These are phyloP conservation scores for Penicillium soppii DNA, from an alignment of 495 filamentous ascomycete species.

Conservation along the genomic window DNA sequence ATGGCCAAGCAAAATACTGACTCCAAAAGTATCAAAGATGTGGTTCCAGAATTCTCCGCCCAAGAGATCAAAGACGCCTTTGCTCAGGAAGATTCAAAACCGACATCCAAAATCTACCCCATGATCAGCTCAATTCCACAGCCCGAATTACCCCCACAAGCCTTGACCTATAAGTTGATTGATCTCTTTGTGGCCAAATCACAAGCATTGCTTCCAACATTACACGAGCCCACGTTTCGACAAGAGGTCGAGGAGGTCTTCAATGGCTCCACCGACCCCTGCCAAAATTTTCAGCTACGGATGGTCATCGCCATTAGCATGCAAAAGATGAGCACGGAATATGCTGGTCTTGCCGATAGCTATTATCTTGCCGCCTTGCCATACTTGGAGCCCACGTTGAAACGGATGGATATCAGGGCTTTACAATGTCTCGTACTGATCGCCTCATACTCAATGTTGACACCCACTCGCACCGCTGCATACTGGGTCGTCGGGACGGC, in stretches of 20 bases:
- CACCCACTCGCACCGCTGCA: constrained; percentile 82
- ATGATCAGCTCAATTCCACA: constrained; percentile 75
- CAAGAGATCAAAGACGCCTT: constrained; percentile 58
- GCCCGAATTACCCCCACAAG: constrained; percentile 61
- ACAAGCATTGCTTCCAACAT: constrained; percentile 77
- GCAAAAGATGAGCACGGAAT: constrained; percentile 79
- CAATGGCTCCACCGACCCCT: constrained; percentile 68
- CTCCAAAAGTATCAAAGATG: constrained; percentile 79
- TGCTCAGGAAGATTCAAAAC: constrained; percentile 55
- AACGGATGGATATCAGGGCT: constrained; percentile 78
- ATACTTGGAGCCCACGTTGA: constrained; percentile 73
- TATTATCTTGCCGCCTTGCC: constrained; percentile 87
- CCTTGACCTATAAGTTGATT: constrained; percentile 69
- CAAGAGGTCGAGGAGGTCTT: constrained; percentile 78
- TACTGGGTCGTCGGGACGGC: constrained; percentile 91
- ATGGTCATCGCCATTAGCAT: constrained; percentile 92
- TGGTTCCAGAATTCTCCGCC: constrained; percentile 70
- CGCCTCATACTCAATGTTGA: constrained; percentile 87
- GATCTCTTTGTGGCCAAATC: constrained; percentile 80
- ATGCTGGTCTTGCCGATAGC: constrained; percentile 82
- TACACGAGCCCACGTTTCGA: constrained; percentile 81
- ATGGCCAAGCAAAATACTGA: constrained; percentile 86
- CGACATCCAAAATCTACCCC: constrained; percentile 70
- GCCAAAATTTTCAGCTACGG: constrained; percentile 79
- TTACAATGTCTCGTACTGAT: constrained; percentile 88